These are phyloP conservation scores for Pyrus pyrifolia DNA, from an alignment of 306 rosid species.

Conservation along the genomic window DNA sequence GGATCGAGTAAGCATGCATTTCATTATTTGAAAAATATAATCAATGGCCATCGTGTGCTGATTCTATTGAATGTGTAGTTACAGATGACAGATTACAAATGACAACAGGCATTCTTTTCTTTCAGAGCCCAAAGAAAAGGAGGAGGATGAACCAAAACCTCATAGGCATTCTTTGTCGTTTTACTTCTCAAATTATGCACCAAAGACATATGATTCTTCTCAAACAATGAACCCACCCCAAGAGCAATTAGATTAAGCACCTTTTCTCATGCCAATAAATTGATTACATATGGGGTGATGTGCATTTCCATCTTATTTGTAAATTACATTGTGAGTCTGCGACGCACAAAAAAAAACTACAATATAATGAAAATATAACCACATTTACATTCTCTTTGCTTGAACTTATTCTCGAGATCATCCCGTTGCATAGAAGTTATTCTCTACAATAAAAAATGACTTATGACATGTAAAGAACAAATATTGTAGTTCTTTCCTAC, in stretches of 20 bases:
- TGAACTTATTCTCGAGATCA: background rate
- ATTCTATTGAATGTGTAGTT: background rate
- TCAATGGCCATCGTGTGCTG: background rate
- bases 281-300: background rate
- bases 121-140: background rate
- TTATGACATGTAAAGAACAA: background rate
- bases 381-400: background rate
- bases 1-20: background rate
- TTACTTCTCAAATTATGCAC: background rate
- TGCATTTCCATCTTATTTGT: background rate
- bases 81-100: background rate
- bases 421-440: background rate
- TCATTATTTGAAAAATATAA: background rate
- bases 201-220: background rate
- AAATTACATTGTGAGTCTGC: background rate
- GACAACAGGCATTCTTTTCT: background rate
- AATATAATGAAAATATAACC: background rate
- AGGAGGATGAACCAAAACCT: background rate
- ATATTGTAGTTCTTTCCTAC: background rate
- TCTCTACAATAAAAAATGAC: background rate
- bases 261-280: background rate
- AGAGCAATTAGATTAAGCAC: background rate
- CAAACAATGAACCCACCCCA: background rate
- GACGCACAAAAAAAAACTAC: too few relatives aligned
- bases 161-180: background rate